These are phyloP conservation scores for Endoconidiophora laricicola DNA, from an alignment of 2,329 filamentous ascomycete species.

Conservation along the genomic window DNA sequence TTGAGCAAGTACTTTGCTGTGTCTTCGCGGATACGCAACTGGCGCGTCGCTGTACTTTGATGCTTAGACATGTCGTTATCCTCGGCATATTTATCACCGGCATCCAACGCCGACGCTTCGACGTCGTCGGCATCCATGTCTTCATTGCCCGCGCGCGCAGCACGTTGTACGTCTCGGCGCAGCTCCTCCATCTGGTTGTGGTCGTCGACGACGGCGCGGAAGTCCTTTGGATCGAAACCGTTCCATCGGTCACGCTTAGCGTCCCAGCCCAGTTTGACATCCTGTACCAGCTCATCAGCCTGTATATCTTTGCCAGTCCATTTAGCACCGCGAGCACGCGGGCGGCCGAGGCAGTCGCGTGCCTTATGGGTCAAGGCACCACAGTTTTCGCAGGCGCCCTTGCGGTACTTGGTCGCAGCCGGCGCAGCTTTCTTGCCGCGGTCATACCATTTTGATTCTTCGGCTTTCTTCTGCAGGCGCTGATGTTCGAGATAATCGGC, in stretches of 20 bases:
- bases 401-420: conserved; percentile 89
- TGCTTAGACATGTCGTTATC: conserved; percentile 94
- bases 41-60: conserved; percentile 77
- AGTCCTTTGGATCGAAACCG: conserved; percentile 84
- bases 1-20: conserved; percentile 95
- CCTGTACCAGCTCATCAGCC: conserved; percentile 73
- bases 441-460: conserved; percentile 60
- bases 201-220: conserved; percentile 71
- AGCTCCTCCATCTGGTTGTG: conserved; percentile 75
- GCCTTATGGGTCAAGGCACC: conserved; percentile 92
- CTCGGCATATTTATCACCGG: conserved; percentile 68
- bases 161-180: conserved; percentile 35
- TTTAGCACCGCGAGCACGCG: conserved; percentile 74
- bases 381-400: conserved; percentile 97
- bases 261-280: conserved; percentile 84
- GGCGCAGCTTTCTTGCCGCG: conserved; percentile 70
- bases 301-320: conserved; percentile 90
- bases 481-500: conserved; percentile 95
- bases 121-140: conserved; percentile 30
- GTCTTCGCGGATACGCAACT: conserved; percentile 84
- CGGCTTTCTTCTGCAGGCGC: conserved; percentile 48
- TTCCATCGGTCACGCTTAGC: conserved; percentile 97
- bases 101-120: conserved; percentile 21
- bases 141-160: conserved; percentile 30
- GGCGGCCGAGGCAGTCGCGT: conserved; percentile 81